These are phyloP conservation scores for Asterionellopsis glacialis DNA, from an alignment of 108 stramenopile species.

Conservation along the genomic window DNA sequence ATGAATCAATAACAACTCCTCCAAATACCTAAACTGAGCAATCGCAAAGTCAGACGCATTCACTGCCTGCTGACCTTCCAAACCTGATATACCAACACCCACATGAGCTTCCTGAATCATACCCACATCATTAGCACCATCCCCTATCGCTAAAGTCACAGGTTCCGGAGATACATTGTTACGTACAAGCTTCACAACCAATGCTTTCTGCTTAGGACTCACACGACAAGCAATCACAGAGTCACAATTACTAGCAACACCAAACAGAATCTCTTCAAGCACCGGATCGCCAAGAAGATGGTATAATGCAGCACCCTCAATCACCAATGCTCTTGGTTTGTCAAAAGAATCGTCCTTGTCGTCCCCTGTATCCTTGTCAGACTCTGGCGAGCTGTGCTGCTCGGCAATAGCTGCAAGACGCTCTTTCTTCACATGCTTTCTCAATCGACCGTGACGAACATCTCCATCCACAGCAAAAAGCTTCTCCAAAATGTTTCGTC, in stretches of 20 bases:
- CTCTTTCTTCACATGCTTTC: slow-evolving; percentile 65
- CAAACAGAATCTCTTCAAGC: slow-evolving; percentile 81
- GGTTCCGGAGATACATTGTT: slow-evolving; percentile 82
- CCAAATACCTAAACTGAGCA: slow-evolving; percentile 90
- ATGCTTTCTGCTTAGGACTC: slow-evolving; percentile 90
- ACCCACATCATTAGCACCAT: slow-evolving; percentile 97
- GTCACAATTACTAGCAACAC: slow-evolving; percentile 70
- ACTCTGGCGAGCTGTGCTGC: slow-evolving; percentile 1
- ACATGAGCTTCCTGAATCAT: slow-evolving; percentile 97
- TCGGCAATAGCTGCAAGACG: slow-evolving; percentile 22
- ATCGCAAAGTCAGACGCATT: slow-evolving; percentile 94
- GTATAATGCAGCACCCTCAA: slow-evolving; percentile 87
- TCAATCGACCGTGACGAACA: slow-evolving; percentile 64
- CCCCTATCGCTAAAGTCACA: slow-evolving; percentile 93
- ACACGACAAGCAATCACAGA: slow-evolving; percentile 96
- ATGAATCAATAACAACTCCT: slow-evolving; percentile 89
- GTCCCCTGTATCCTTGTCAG: not conserved
- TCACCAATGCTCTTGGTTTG: slow-evolving; percentile 73
- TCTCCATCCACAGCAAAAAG: slow-evolving; percentile 78
- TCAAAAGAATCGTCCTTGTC: slow-evolving; percentile 16
- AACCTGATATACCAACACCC: slow-evolving; percentile 92
- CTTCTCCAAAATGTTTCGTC: slow-evolving; percentile 65
- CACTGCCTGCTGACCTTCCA: slow-evolving; percentile 96
- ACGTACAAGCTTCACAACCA: slow-evolving; percentile 83
- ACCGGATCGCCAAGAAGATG: slow-evolving; percentile 70